These are phyloP conservation scores for Rhizopus sp. DNA, from an alignment of 371 early-diverging fungal genomes.

Conservation along the genomic window DNA sequence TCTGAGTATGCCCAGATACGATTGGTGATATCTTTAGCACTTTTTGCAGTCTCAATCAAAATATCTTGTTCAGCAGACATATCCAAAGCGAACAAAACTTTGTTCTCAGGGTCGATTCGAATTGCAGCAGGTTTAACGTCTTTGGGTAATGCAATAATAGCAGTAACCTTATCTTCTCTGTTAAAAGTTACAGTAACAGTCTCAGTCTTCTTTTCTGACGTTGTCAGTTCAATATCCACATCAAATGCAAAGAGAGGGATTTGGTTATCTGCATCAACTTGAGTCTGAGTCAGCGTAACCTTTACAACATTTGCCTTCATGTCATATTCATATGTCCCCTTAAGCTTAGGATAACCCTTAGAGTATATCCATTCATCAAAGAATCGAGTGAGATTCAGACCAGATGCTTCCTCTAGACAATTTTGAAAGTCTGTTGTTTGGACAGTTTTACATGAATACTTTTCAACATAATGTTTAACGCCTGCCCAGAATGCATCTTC, in stretches of 20 bases:
- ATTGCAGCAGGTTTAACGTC: conserved; percentile 35
- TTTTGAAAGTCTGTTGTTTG: conserved; percentile 60
- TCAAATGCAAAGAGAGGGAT: conserved; percentile 55
- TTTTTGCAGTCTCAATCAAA: conserved; percentile 43
- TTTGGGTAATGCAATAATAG: conserved; percentile 17
- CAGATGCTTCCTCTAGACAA: conserved; percentile 48
- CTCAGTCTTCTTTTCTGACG: conserved; percentile 30
- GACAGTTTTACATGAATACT: conserved; percentile 37
- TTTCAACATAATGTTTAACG: conserved; percentile 45
- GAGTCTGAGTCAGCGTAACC: conserved; percentile 55
- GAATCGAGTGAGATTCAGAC: conserved; percentile 58
- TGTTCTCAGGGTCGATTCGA: conserved; percentile 55
- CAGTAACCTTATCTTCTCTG: conserved; percentile 17
- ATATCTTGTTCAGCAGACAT: conserved; percentile 51
- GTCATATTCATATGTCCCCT: conserved; percentile 40
- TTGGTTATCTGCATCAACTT: conserved; percentile 32
- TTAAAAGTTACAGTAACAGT: conserved; percentile 31
- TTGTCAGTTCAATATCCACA: conserved; percentile 51
- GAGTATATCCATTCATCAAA: conserved; percentile 67
- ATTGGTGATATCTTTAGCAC: conserved; percentile 26
- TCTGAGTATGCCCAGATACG: conserved; percentile 51
- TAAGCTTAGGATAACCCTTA: conserved; percentile 58
- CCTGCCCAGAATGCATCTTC: conserved; percentile 58
- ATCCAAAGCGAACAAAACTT: conserved; percentile 45
- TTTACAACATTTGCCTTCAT: conserved; percentile 25